These are phyloP conservation scores for Fonsecaea erecta DNA, from an alignment of 2,329 filamentous ascomycete species.

Conservation along the genomic window DNA sequence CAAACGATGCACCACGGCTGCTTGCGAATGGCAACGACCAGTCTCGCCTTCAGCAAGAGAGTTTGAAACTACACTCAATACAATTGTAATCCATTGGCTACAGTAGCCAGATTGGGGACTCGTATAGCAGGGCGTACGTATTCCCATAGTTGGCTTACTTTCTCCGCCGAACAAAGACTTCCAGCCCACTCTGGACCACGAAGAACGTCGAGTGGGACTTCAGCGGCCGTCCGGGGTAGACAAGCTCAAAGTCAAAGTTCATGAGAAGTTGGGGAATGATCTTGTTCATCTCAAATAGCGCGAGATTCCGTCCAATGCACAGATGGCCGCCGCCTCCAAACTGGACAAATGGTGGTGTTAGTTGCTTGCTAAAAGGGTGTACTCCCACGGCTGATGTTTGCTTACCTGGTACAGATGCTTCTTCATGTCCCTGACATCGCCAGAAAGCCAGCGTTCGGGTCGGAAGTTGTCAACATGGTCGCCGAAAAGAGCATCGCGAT, in stretches of 20 bases:
- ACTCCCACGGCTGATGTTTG: background rate
- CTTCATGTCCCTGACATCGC: constrained; percentile 54
- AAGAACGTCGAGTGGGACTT: constrained; percentile 64
- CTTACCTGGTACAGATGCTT: constrained; percentile 60
- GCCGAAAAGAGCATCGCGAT: constrained; percentile 42
- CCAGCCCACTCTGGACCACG: constrained; percentile 62
- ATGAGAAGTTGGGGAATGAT: constrained; percentile 59
- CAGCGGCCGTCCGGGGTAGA: constrained; percentile 55
- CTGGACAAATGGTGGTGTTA: constrained; percentile 5
- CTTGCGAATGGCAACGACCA: background rate
- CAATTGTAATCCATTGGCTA: background rate
- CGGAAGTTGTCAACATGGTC: background rate
- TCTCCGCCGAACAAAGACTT: constrained; percentile 49
- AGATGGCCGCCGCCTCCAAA: constrained; percentile 61
- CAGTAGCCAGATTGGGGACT: background rate
- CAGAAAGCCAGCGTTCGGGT: constrained; percentile 39
- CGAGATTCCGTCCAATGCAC: constrained; percentile 62
- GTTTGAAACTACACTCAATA: background rate
- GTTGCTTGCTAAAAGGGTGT: background rate
- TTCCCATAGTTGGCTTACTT: background rate
- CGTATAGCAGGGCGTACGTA: background rate
- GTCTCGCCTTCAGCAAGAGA: background rate
- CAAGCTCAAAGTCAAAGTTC: constrained; percentile 59
- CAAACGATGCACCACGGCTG: background rate
- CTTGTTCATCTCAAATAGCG: constrained; percentile 64